phyloP scores from a whole-genome alignment of 331 rosid genomes.

The Acacia pycnantha region DNA sequence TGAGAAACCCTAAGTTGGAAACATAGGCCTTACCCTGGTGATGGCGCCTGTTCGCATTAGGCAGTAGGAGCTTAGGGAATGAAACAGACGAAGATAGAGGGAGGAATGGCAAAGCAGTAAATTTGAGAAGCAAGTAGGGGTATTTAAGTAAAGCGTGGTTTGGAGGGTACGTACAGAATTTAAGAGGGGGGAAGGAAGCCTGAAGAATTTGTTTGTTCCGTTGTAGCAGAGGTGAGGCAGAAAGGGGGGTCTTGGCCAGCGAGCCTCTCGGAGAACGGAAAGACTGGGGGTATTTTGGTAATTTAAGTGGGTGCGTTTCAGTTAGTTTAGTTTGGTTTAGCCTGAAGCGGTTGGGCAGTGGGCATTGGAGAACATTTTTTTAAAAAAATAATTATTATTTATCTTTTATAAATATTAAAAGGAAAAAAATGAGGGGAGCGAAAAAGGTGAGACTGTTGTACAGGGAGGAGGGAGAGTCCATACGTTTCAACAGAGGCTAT shows the following conservation, averaged over 20 bases:
- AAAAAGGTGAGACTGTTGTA: neutral
- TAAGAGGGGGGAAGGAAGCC: neutral
- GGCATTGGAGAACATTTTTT: neutral
- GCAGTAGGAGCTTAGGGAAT: neutral
- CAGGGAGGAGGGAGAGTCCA: neutral
- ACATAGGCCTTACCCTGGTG: conserved; percentile 31
- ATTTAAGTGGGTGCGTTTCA: neutral
- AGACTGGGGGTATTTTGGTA: conserved; percentile 26
- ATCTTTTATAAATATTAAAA: too few relatives aligned
- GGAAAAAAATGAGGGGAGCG: neutral
- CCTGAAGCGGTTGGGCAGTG: neutral
- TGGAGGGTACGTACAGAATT: conserved; percentile 30
- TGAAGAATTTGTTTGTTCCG: conserved; percentile 7
- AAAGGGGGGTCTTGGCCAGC: conserved; percentile 17
- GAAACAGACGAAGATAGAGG: neutral
- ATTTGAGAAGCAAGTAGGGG: conserved; percentile 48
- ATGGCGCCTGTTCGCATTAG: conserved; percentile 20
- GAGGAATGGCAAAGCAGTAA: conserved; percentile 54
- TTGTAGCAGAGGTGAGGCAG: conserved; percentile 30
- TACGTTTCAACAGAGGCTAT: neutral
- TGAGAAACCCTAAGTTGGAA: conserved; percentile 30
- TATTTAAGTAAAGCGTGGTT: conserved; percentile 34
- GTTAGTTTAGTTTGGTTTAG: conserved; percentile 39
- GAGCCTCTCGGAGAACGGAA: conserved; percentile 23
- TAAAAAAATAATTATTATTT: too few relatives aligned